Evolutionary conservation across 192 early-diverging fungal genomes (phyloP), one percentile per base, ranked within the genome.

Genomic region (Coemansia guatemalensis): DNA sequence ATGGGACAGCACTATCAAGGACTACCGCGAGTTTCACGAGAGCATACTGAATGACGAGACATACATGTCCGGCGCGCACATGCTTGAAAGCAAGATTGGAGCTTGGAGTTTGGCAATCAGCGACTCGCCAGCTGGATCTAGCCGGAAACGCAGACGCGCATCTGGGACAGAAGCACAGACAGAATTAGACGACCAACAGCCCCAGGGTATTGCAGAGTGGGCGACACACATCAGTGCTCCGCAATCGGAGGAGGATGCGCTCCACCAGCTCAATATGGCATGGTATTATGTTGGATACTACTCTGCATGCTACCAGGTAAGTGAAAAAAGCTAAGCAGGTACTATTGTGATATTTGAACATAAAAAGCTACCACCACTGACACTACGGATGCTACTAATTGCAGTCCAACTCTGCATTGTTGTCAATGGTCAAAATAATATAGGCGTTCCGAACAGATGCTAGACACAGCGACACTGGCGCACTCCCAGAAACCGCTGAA

Each of bases 271-370:
- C 66, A 85, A 85, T 57, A 91, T 86, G 86, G 84, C 89, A 7
- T 91, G 88, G 88, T 91, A 89, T 64, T 89, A 81, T 60, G 82
- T 85, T 18, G 89, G 89, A 18, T 91, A 89, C 64, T 91, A 91
- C 60, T 86, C 87, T 47, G 89, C 88, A 30, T 82, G 83, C 41
- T 88, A 89, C 68, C 87, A 89, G 68, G 88, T 75, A 81, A 80
- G 64, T 14, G 26, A 54, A 25, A 29, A 29, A 8, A 11, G 50
- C 3, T 18, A 52, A 52, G n/a, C 9, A 23, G 6, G 20, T 24
- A 12, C 20, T 11, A 25, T 52, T 23, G 25, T 52, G 21, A 25
- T 26, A 11, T 52, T 21, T 12, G 8, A 26, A 26, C 25, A 21
- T 35, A 41, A 32, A 41, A 39, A 58, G 33, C 21, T 25, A 22